These are phyloP conservation scores for Garcia nutans DNA, from an alignment of 345 rosid genomes.

Conservation along the genomic window DNA sequence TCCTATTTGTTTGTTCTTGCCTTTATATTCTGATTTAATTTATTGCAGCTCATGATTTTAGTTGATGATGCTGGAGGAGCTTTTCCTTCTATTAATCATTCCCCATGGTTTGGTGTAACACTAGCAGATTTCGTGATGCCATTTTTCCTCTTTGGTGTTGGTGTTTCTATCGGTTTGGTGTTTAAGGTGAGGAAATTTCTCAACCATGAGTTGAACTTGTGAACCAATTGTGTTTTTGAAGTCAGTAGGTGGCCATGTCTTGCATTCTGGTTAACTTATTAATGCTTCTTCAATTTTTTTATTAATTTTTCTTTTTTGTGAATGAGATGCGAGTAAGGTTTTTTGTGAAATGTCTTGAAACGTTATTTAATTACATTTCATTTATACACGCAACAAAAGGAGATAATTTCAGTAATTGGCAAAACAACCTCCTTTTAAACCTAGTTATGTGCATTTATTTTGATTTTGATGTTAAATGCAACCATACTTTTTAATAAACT, in stretches of 20 bases:
- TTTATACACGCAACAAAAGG: neutral
- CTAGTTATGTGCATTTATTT: neutral
- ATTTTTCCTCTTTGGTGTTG: conserved; percentile 55
- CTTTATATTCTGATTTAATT: neutral
- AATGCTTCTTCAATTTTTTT: neutral
- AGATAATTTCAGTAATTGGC: neutral
- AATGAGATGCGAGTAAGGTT: neutral
- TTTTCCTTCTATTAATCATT: conserved; percentile 58
- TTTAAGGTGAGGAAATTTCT: conserved; percentile 37
- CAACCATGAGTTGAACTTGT: neutral
- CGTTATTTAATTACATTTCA: neutral
- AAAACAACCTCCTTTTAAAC: neutral
- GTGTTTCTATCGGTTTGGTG: conserved; percentile 46
- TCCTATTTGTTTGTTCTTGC: neutral
- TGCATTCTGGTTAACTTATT: neutral
- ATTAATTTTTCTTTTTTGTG: neutral
- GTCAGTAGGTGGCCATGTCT: neutral
- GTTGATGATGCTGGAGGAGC: conserved; percentile 69
- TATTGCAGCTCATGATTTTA: conserved; percentile 52
- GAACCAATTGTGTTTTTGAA: neutral
- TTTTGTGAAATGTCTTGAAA: neutral
- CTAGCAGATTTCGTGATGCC: conserved; percentile 67
- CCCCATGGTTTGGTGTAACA: conserved; percentile 63
- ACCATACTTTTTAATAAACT: neutral
- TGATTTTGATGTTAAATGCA: too few relatives aligned